A percentile compares a stretch with the other conserved stretches of the same genome.
phyloP scores from a whole-genome alignment of 2,329 filamentous ascomycete genomes.

The Endocalyx cinctus region DNA sequence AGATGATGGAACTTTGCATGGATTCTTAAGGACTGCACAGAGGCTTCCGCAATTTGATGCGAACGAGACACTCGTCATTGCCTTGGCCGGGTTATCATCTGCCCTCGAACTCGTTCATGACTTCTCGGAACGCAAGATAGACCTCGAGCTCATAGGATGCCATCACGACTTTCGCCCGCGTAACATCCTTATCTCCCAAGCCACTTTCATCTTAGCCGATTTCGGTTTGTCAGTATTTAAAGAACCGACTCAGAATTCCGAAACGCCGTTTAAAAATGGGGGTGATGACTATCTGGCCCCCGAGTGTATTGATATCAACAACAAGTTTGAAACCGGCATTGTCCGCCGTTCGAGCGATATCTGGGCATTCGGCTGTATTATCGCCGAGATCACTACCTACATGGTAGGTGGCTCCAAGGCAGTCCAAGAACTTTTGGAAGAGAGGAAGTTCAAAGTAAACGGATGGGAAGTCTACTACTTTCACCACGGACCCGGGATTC shows the following conservation, averaged over 20 bases:
- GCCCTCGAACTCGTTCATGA: slow-evolving; percentile 5
- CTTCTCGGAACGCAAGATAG: slow-evolving; percentile 2
- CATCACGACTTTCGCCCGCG: slow-evolving; percentile 8
- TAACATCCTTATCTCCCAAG: slow-evolving; percentile 5
- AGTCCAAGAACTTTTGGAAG: neutral
- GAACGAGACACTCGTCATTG: slow-evolving; percentile 1
- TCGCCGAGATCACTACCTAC: slow-evolving; percentile 6
- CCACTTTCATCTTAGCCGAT: slow-evolving; percentile 6
- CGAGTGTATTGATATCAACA: slow-evolving; percentile 3
- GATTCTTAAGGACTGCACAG: slow-evolving; percentile 2
- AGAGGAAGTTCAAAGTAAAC: slow-evolving; percentile 5
- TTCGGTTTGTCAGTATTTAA: slow-evolving; percentile 7
- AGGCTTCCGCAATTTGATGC: slow-evolving; percentile 1
- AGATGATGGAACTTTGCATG: slow-evolving; percentile 1
- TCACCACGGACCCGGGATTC: slow-evolving; percentile 3
- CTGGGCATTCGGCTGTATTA: slow-evolving; percentile 8
- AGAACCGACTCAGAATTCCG: neutral
- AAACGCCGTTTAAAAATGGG: slow-evolving; percentile 4
- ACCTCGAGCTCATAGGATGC: slow-evolving; percentile 4
- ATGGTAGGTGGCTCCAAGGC: slow-evolving; percentile 2
- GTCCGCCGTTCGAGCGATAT: slow-evolving; percentile 4
- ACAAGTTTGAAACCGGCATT: slow-evolving; percentile 1
- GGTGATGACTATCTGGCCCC: slow-evolving; percentile 4
- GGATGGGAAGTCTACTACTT: slow-evolving; percentile 3
- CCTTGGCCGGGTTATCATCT: slow-evolving; percentile 2